Conservation (phyloP, 768 basidiomycete genomes). For the Dacryopinax spathularia region DNA sequence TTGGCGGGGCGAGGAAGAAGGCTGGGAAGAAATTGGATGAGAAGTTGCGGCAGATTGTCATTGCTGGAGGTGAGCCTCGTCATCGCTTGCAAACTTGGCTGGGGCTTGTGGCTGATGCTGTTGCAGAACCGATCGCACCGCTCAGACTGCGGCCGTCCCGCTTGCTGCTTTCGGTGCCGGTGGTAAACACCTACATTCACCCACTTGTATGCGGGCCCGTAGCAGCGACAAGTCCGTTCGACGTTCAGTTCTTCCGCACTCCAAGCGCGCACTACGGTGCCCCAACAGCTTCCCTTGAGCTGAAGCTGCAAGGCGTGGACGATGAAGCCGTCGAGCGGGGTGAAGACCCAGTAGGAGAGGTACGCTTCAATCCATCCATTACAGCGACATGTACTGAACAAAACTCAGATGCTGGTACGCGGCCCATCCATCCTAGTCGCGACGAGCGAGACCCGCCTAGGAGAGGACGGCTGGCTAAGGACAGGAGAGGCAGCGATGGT, state of each 20-base stretch:
- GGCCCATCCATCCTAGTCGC: constrained; percentile 59
- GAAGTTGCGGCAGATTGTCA: constrained; percentile 51
- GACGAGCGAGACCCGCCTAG: constrained; percentile 25
- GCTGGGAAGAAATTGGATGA: constrained; percentile 47
- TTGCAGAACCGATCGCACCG: constrained; percentile 37
- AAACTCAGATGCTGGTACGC: constrained; percentile 31
- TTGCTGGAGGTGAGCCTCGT: constrained; percentile 49
- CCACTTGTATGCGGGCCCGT: constrained; percentile 59
- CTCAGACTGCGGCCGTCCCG: constrained; percentile 46
- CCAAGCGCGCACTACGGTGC: constrained; percentile 46
- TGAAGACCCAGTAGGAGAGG: constrained; percentile 45
- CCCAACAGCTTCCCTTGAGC: constrained; percentile 74
- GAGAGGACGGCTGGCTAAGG: constrained; percentile 34
- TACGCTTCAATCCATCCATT: constrained; percentile 19
- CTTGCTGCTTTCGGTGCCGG: constrained; percentile 60
- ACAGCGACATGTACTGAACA: constrained; percentile 5
- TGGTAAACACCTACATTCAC: constrained; percentile 51
- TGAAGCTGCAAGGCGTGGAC: constrained; percentile 54
- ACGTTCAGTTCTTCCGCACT: constrained; percentile 57
- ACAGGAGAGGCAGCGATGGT: constrained; percentile 35
- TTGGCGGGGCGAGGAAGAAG: constrained; percentile 47
- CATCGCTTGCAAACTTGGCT: not conserved
- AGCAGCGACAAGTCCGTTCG: constrained; percentile 68
- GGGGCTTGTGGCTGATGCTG: constrained; percentile 8
- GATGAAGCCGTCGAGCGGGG: constrained; percentile 53